Conservation (phyloP, 495 filamentous ascomycete species). For the Tetracladium marchalianum region DNA sequence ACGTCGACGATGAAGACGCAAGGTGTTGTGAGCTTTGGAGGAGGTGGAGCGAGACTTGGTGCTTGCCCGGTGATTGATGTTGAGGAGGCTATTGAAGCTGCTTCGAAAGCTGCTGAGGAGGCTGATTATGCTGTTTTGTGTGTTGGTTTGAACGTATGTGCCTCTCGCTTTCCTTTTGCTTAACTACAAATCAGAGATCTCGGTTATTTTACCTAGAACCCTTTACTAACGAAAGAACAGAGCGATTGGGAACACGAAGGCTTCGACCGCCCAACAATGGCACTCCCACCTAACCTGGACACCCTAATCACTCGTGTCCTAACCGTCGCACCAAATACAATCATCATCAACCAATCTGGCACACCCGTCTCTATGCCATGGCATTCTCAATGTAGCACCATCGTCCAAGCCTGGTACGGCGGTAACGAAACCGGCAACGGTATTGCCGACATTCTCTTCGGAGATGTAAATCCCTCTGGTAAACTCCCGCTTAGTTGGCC, state of each 20-base stretch:
- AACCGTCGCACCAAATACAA: constrained; percentile 49
- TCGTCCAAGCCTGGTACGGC: constrained; percentile 55
- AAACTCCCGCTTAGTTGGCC: constrained; percentile 63
- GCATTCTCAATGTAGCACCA: constrained; percentile 40
- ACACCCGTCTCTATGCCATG: constrained; percentile 68
- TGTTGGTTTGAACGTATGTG: constrained; percentile 46
- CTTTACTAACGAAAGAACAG: constrained; percentile 1
- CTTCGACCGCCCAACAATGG: constrained; percentile 57
- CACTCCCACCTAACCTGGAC: constrained; percentile 53
- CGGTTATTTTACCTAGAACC: neutral
- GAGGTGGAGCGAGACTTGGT: constrained; percentile 55
- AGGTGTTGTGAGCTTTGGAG: constrained; percentile 39
- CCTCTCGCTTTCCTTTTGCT: neutral
- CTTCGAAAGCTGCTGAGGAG: constrained; percentile 47
- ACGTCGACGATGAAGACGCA: constrained; percentile 49
- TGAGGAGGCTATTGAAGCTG: constrained; percentile 47
- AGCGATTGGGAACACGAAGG: constrained; percentile 68
- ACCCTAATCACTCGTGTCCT: constrained; percentile 51
- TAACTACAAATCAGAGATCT: too few relatives aligned
- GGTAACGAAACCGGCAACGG: constrained; percentile 58
- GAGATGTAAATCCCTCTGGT: constrained; percentile 52
- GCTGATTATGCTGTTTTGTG: constrained; percentile 61
- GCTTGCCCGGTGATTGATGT: constrained; percentile 43
- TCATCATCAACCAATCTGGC: constrained; percentile 63
- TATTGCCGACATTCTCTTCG: constrained; percentile 58